Conservation (phyloP, 805 yeast genomes). For the Candida corydali region DNA sequence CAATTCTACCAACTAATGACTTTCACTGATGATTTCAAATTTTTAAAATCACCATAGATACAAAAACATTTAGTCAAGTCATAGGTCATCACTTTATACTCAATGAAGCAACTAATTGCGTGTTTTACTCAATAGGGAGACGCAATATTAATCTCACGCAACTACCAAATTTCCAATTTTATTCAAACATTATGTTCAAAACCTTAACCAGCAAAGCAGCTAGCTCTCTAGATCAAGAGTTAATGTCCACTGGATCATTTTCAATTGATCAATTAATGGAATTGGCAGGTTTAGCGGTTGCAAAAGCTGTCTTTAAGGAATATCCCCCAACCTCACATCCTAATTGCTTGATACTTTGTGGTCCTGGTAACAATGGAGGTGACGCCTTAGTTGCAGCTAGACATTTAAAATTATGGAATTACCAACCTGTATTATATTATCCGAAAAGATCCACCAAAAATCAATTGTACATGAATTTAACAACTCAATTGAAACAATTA, state of each 20-base stretch:
- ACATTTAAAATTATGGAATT: conserved; percentile 70
- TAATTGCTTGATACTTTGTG: conserved; percentile 66
- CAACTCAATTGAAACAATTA: conserved; percentile 63
- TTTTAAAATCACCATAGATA: no score
- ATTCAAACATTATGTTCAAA: conserved; percentile 16
- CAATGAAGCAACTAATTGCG: no score
- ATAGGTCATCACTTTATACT: no score
- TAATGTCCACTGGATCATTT: conserved; percentile 82
- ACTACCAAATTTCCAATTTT: no score
- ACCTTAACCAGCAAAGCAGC: conserved; percentile 51
- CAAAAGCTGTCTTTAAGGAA: conserved; percentile 70
- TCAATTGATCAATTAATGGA: conserved; percentile 92
- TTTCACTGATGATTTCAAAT: no score
- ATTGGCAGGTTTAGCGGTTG: conserved; percentile 91
- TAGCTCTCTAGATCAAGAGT: conserved; percentile 73
- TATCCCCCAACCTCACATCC: conserved; percentile 46
- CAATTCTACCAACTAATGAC: no score
- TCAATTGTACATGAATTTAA: conserved; percentile 55
- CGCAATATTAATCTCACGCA: no score
- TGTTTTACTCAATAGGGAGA: no score
- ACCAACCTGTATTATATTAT: conserved; percentile 70
- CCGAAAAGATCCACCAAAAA: conserved; percentile 61
- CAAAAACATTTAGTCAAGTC: no score
- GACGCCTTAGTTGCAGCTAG: conserved; percentile 96
- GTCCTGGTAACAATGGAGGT: conserved; percentile 97